phyloP scores from a whole-genome alignment of 2,329 filamentous ascomycete genomes.

The Orbilia brochopaga region DNA sequence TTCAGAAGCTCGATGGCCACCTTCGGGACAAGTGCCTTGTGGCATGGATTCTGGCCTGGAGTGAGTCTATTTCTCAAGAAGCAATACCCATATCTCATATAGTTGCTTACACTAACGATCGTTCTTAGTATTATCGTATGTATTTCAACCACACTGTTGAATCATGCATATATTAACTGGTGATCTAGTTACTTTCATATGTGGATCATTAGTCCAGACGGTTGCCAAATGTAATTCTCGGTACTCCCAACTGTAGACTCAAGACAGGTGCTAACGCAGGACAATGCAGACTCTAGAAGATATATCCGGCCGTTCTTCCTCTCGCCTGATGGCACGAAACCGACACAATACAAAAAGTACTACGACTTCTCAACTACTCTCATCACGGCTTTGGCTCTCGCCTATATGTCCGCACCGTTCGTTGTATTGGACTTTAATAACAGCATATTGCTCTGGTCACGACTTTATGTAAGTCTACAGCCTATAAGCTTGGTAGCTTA shows the following conservation, averaged over 20 bases:
- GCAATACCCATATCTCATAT: not conserved
- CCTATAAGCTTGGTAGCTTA: not conserved
- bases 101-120: conserved; percentile 11
- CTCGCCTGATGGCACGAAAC: conserved; percentile 69
- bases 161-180: conserved; percentile 13
- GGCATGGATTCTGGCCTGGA: conserved; percentile 97
- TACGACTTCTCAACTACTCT: conserved; percentile 82
- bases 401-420: conserved; percentile 83
- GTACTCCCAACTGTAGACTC: not conserved
- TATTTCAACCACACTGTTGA: not conserved
- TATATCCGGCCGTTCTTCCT: conserved; percentile 92
- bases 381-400: conserved; percentile 79
- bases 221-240: conserved; percentile 81
- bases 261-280: conserved; percentile 30
- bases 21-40: conserved; percentile 87
- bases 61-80: conserved; percentile 20
- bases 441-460: conserved; percentile 77
- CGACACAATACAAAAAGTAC: conserved; percentile 75
- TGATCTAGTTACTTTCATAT: conserved; percentile 79
- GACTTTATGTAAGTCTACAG: conserved; percentile 62
- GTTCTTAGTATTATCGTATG: conserved; percentile 42
- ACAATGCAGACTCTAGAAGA: conserved; percentile 76
- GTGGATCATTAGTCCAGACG: conserved; percentile 90
- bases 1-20: conserved; percentile 94
- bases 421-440: conserved; percentile 75